Evolutionary conservation across 1,284 basidiomycete genomes (phyloP), one percentile per base, ranked within the genome.

Genomic region (Tilletia setariae): DNA sequence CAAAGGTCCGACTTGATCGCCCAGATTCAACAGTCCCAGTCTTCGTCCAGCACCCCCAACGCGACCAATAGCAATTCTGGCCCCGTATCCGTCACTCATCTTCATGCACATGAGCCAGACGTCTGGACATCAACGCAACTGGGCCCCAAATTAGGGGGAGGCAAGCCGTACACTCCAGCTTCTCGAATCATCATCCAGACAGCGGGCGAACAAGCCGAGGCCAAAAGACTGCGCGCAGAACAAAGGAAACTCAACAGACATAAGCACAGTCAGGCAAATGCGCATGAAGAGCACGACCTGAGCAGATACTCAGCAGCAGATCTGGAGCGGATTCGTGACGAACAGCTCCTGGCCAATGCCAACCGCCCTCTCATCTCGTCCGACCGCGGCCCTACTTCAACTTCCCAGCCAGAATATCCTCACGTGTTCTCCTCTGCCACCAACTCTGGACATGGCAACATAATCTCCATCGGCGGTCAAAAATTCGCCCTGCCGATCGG

Each of bases 401-500:
- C 91, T 76, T 83, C 87, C 65, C 82, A 85, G 61, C 81, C 83
- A 21, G 70, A 74, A 30, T 88, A 97, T 61, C 95, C 95, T 0
- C 89, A 98, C 83, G 91, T 99, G 15, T 99, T 95, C 80, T 90
- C 91, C 1, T 90, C 92, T 2, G 85, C 85, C 63, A 86, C 83
- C 1, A 51, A 46, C 30, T 61, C 56, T 1, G 56, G 56, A 21
- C 87, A 88, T 69, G 90, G 90, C 40, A 90, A 88, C 74, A 84
- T 92, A 15, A 82, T 93, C 15, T 92, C 90, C 0, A 90, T 82
- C 82, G 89, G 83, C 86, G 94, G 81, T 84, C 86, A 84, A 7
- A 91, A 89, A 75, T 92, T 93, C 76, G 85, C 90, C 72, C 83
- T 98, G 40, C 96, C 96, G 0, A 74, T 91, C 1, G 95, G 94